Evolutionary conservation across 306 rosid genomes (phyloP).

Genomic region (Mimosa pudica): DNA sequence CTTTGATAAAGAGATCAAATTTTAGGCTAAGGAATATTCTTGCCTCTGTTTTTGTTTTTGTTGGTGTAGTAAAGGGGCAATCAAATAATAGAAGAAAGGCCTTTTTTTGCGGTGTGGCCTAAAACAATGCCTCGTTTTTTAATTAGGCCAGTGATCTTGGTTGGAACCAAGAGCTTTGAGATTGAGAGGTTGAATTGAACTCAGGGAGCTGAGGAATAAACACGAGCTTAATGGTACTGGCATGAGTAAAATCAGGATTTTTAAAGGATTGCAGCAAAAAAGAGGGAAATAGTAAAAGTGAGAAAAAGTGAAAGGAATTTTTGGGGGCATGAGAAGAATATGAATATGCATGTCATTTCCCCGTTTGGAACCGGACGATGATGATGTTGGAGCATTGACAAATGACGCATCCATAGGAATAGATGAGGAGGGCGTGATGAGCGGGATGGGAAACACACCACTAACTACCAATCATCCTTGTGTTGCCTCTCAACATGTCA

Average conservation of each 20-base stretch:
- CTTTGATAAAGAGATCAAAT: no score
- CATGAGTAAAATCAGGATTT: neutral
- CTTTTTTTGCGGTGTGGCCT: neutral
- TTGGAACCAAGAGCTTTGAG: no score
- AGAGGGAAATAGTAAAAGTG: neutral
- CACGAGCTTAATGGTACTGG: neutral
- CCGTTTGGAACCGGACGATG: neutral
- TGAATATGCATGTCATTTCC: neutral
- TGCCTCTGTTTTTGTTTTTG: neutral
- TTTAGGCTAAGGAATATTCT: no score
- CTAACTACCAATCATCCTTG: no score
- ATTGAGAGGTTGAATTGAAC: neutral
- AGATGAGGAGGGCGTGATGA: no score
- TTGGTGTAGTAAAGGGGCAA: neutral
- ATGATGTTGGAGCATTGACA: neutral
- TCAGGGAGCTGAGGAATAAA: neutral
- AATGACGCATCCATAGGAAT: neutral
- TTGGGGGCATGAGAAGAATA: neutral
- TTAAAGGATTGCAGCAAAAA: neutral
- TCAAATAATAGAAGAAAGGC: neutral
- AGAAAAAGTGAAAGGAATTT: conserved; percentile 3
- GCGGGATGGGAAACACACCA: no score
- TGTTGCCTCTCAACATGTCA: no score
- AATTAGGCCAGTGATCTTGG: neutral
- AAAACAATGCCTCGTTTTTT: neutral